Percentiles rank a stretch among this genome's conserved stretches.
Evolutionary conservation across 2,329 filamentous ascomycete genomes (phyloP).

Genomic region (Ustulina deusta): DNA sequence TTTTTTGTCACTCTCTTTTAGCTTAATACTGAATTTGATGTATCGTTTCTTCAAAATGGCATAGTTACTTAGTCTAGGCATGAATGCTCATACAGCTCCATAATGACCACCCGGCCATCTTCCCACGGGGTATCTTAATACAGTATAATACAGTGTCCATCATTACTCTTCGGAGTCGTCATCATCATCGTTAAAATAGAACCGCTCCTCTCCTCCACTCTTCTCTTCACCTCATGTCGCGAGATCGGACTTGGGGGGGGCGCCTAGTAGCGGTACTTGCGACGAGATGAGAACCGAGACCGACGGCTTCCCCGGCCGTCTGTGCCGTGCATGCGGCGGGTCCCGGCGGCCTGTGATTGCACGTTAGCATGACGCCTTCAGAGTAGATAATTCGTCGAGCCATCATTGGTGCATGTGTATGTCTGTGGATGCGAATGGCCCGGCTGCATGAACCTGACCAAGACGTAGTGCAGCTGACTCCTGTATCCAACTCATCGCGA

Average conservation of each 20-base stretch:
- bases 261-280: slow-evolving; percentile 36
- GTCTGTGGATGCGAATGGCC: too few species aligned
- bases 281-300: slow-evolving; percentile 21
- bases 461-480: not conserved
- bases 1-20: not conserved
- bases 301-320: slow-evolving; percentile 72
- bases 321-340: slow-evolving; percentile 78
- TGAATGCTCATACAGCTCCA: not conserved
- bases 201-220: not conserved
- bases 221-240: not conserved
- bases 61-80: not conserved
- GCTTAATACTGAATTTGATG: not conserved
- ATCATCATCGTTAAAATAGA: not conserved
- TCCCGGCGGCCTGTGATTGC: slow-evolving; percentile 73
- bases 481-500: not conserved
- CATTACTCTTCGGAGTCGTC: slow-evolving; percentile 10
- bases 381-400: not conserved
- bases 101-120: not conserved
- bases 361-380: slow-evolving; percentile 25
- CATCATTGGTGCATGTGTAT: too few species aligned
- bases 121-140: slow-evolving; percentile 29
- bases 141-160: slow-evolving; percentile 20
- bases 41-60: not conserved
- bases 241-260: not conserved
- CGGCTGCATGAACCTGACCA: not conserved